Evolutionary conservation across 805 yeast species (phyloP), one percentile per base, ranked within the genome.

Genomic region (Starmerella ratchasimensis): DNA sequence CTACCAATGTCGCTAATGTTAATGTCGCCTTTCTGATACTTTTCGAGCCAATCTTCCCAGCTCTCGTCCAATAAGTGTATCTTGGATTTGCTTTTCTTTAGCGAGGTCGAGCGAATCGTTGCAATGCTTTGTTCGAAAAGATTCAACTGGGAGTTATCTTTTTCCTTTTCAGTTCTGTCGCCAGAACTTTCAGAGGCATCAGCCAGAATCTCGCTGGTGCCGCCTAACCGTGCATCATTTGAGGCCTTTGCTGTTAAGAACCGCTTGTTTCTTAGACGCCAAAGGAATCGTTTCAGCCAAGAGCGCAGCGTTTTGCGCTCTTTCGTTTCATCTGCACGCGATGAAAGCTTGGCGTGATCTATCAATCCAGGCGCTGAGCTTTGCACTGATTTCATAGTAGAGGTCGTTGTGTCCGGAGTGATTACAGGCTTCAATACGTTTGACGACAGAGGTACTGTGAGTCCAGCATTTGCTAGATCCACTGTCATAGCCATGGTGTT

Each of bases 1-100:
- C 73, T 60, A 2, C 67, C 64, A 3, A 75, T 67, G 15, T 58
- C 59, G 28, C 52, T 48, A 15, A 47, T 29, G 27, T 47, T 48
- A 5, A 10, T 8, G 33, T 16, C 22, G 8, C 43, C 44, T 4
- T 26, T 24, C 13, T 35, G 44, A 29, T 48, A 48, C 20, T 22
- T 30, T n/a, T 37, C 47, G 4, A 44, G 36, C 50, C 50, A 48
- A 31, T 48, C 52, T 27, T 48, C 48, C 52, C 52, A 48, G 2
- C 46, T 34, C 27, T 46, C 49, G 23, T 44, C 46, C 2, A 48
- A 38, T 14, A 38, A 24, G 21, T 39, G 36, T 7, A 46, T 32
- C 4, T 30, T 33, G 5, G 43, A 37, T 3, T 27, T 20, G 14
- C 33, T 34, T 14, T 29, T 17, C 23, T 35, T 32, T n/a, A 34